Evolutionary conservation across 805 yeast species (phyloP).

Genomic region (Millerozyma miso): DNA sequence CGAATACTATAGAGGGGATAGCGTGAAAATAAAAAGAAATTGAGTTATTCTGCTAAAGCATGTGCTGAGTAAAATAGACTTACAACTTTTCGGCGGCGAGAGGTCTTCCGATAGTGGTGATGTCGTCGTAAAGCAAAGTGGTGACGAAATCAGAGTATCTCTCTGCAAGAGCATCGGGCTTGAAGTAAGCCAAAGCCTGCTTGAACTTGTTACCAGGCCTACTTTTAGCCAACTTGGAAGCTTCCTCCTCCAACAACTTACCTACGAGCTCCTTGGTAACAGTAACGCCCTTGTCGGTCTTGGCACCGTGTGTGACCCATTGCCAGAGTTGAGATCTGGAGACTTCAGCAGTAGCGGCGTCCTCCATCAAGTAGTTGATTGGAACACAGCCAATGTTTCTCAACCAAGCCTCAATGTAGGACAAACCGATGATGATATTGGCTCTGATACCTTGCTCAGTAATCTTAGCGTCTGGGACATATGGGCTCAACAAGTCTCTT

Average conservation of each 20-base stretch:
- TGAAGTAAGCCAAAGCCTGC: conserved; percentile 65
- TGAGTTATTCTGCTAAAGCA: neutral
- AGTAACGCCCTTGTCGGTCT: conserved; percentile 51
- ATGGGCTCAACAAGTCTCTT: conserved; percentile 58
- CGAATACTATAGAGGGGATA: neutral
- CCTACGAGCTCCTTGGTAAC: conserved; percentile 60
- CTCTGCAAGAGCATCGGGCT: conserved; percentile 68
- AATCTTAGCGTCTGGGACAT: conserved; percentile 56
- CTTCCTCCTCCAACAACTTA: conserved; percentile 58
- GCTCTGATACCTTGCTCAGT: conserved; percentile 69
- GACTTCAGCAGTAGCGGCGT: conserved; percentile 87
- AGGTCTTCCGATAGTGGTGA: conserved; percentile 51
- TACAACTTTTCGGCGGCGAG: conserved; percentile 38
- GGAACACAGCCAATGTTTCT: conserved; percentile 84
- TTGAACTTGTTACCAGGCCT: conserved; percentile 62
- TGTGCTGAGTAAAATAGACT: too few relatives aligned
- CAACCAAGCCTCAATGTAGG: conserved; percentile 84
- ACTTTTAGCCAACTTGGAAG: conserved; percentile 47
- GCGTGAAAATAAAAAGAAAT: neutral
- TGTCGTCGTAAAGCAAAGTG: conserved; percentile 69
- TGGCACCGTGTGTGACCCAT: conserved; percentile 73
- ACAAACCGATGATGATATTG: conserved; percentile 70
- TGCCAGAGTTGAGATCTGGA: conserved; percentile 79
- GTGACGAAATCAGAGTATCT: conserved; percentile 76
- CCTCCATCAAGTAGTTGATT: conserved; percentile 82